Evolutionary conservation across 2,329 filamentous ascomycete species (phyloP), one percentile per base, ranked within the genome.

Genomic region (Fusarium begoniae): DNA sequence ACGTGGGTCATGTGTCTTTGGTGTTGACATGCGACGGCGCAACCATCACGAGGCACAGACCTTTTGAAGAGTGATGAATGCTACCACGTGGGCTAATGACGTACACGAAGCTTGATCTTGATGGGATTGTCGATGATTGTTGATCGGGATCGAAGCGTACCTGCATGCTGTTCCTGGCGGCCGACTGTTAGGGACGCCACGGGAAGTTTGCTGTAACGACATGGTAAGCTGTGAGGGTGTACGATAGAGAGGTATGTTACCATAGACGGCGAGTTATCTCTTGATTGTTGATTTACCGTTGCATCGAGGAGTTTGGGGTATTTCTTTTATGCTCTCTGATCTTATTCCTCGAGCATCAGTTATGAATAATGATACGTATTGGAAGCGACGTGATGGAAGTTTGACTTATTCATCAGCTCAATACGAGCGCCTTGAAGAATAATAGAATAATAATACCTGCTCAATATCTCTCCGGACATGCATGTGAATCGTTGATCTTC

Each of bases 1-100:
- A 71, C 71, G 66, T 72, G 63, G 67, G 78, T 79, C 78, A 79
- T 55, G 70, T 76, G 77, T 69, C 41, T 63, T 53, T 75, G 70
- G 68, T 74, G 72, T 78, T 75, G 74, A 76, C 70, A 72, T 77
- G 77, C 73, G 72, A 69, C 68, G 55, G 26, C 53, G 37, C 45
- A 48, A 43, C 57, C 57, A 69, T 78, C 77, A 78, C 74, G 64
- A 73, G 77, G 69, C 55, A 56, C 30, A 55, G 41, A 18, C 53
- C 40, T 30, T 24, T 37, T 51, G 54, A 51, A 66, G 64, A 59
- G 61, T 54, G 55, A 53, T 54, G 30, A 43, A 53, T 58, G 28
- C 18, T 24, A 74, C 75, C 75, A 75, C 76, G 69, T 78, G 76
- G 59, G 66, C 43, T 37, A 53, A 73, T 75, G 72, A 75, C 72